These are phyloP conservation scores for Insectozyma bohioensis DNA, from an alignment of 1,139 yeast genomes.

Conservation along the genomic window DNA sequence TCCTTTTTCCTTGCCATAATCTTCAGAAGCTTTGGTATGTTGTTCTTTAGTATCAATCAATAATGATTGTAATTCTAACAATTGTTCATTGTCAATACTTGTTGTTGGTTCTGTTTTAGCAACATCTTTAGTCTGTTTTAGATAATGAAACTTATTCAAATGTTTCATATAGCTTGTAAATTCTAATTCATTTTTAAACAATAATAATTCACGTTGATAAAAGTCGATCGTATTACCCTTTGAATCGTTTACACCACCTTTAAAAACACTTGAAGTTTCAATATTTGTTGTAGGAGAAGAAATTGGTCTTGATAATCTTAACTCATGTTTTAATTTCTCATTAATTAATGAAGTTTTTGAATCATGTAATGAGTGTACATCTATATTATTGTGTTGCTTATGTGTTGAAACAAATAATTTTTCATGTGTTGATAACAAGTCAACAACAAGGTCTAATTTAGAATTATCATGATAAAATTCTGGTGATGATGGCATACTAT, in stretches of 20 bases:
- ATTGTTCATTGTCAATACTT: constrained; percentile 1
- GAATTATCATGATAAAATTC: constrained; percentile 5
- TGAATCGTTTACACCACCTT: constrained; percentile 10
- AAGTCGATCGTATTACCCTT: constrained; percentile 36
- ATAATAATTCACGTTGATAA: constrained; percentile 58
- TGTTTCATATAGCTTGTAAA: constrained; percentile 57
- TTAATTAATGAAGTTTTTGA: constrained; percentile 14
- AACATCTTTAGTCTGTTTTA: constrained; percentile 28
- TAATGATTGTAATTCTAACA: constrained; percentile 16
- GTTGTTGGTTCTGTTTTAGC: background rate
- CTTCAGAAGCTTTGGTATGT: constrained; percentile 9
- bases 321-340: constrained; percentile 19
- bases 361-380: constrained; percentile 1
- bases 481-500: constrained; percentile 8
- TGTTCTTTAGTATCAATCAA: constrained; percentile 13
- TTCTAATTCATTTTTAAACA: constrained; percentile 62
- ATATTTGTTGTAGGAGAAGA: constrained; percentile 27
- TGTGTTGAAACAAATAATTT: constrained; percentile 22
- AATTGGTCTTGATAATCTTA: constrained; percentile 18
- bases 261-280: constrained; percentile 24
- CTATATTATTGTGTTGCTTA: background rate
- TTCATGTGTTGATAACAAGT: constrained; percentile 36
- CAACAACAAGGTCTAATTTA: constrained; percentile 23
- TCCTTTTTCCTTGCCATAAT: constrained; percentile 9
- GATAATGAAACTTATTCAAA: constrained; percentile 48